Evolutionary conservation across 192 early-diverging fungal species (phyloP).

Genomic region (Dissophora globulifera): DNA sequence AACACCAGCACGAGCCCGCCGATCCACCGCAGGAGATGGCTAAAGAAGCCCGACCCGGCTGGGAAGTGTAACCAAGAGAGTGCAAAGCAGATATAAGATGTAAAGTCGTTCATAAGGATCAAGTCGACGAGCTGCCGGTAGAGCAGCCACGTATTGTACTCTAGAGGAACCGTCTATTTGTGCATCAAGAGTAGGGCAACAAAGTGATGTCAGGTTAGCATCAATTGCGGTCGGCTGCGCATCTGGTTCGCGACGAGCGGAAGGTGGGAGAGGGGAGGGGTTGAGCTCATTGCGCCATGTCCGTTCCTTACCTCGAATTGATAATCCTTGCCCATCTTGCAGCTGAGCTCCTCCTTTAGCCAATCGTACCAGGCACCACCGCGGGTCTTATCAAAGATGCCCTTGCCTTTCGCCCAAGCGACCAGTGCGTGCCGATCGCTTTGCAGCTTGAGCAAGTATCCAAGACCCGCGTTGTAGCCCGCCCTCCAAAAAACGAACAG

Average conservation of each 20-base stretch:
- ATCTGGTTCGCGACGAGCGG: no score
- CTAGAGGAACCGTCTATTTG: constrained; percentile 78
- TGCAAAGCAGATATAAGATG: constrained; percentile 83
- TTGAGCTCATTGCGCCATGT: not conserved
- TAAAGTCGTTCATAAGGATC: constrained; percentile 94
- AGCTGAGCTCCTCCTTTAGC: constrained; percentile 73
- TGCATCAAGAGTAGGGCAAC: constrained; percentile 6
- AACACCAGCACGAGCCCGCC: constrained; percentile 82
- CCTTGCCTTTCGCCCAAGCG: constrained; percentile 69
- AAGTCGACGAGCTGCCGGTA: constrained; percentile 93
- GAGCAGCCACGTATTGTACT: constrained; percentile 97
- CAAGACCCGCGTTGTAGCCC: constrained; percentile 87
- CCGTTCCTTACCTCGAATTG: constrained; percentile 72
- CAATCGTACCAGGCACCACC: constrained; percentile 64
- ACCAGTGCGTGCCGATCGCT: constrained; percentile 80
- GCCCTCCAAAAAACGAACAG: constrained; percentile 88
- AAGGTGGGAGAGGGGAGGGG: no score
- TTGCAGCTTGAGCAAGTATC: constrained; percentile 82
- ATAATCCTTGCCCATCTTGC: constrained; percentile 84
- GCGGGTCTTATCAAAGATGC: constrained; percentile 71
- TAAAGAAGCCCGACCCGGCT: constrained; percentile 64
- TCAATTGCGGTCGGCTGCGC: no score
- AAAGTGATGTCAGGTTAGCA: not conserved
- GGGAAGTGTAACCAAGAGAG: constrained; percentile 82
- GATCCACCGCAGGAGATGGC: constrained; percentile 76